Evolutionary conservation across 2,329 filamentous ascomycete species (phyloP).

Genomic region (Botrytis sinoallii): DNA sequence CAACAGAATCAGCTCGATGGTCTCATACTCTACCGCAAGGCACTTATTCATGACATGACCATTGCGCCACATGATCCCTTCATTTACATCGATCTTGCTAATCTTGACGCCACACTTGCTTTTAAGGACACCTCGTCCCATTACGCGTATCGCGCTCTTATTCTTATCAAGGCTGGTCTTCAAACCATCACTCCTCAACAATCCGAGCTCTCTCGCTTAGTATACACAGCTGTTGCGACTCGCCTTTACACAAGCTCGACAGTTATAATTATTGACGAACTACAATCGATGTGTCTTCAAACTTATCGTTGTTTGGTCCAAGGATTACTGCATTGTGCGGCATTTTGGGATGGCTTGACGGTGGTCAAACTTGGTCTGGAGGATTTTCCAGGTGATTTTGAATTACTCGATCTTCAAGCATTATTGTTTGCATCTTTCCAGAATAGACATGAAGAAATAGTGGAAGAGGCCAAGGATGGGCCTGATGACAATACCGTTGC

Average conservation of each 20-base stretch:
- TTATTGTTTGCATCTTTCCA: constrained; percentile 20
- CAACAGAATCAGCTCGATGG: constrained; percentile 23
- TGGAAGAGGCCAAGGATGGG: neutral
- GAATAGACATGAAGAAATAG: neutral
- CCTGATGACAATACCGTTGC: constrained; percentile 4
- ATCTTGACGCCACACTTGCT: constrained; percentile 25
- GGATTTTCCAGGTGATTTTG: constrained; percentile 24
- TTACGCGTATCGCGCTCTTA: constrained; percentile 26
- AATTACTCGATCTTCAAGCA: constrained; percentile 19
- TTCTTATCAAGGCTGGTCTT: constrained; percentile 28
- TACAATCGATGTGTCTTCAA: constrained; percentile 18
- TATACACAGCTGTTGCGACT: constrained; percentile 7
- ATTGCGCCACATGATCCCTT: constrained; percentile 27
- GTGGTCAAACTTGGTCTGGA: constrained; percentile 19
- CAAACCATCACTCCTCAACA: neutral
- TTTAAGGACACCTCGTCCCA: constrained; percentile 29
- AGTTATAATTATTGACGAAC: constrained; percentile 23
- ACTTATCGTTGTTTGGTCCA: constrained; percentile 26
- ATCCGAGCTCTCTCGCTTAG: constrained; percentile 4
- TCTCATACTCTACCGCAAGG: constrained; percentile 21
- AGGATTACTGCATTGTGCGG: constrained; percentile 23
- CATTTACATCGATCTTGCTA: constrained; percentile 23
- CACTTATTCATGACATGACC: constrained; percentile 16
- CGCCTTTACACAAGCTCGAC: neutral
- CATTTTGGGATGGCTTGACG: constrained; percentile 30